phyloP scores from a whole-genome alignment of 768 basidiomycete genomes.

The Asterophora parasitica region DNA sequence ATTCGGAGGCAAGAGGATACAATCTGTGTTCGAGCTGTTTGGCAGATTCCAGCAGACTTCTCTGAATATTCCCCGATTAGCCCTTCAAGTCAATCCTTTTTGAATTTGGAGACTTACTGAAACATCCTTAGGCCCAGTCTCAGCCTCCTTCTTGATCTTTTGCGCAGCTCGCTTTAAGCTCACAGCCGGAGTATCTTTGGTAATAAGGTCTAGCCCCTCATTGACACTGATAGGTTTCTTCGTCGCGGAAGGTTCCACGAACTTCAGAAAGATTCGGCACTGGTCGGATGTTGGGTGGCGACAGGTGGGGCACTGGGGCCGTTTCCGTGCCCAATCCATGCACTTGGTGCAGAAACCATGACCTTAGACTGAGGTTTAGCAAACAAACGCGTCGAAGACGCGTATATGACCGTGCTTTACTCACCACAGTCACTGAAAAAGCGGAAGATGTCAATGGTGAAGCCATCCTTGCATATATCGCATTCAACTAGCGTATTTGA shows the following conservation, averaged over 20 bases:
- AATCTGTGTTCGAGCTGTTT: not conserved
- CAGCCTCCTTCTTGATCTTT: conserved; percentile 7
- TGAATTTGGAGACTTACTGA: not conserved
- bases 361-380: not conserved
- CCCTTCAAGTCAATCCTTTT: not conserved
- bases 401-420: not conserved
- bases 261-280: conserved; percentile 12
- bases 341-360: conserved; percentile 16
- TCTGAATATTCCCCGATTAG: conserved; percentile 1
- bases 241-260: not conserved
- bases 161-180: conserved; percentile 10
- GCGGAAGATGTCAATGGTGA: conserved; percentile 10
- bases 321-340: not conserved
- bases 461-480: conserved; percentile 9
- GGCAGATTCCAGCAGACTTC: conserved; percentile 3
- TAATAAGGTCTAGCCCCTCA: conserved; percentile 4
- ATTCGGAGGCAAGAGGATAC: not conserved
- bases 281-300: conserved; percentile 4
- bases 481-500: conserved; percentile 1
- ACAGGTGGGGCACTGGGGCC: conserved; percentile 4
- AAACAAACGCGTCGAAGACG: not conserved
- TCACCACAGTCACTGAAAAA: conserved; percentile 12
- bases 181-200: not conserved
- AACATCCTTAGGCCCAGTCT: not conserved
- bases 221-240: not conserved